Conservation (phyloP, 139 green algal species). For the Chlamydomonas schloesseri region DNA sequence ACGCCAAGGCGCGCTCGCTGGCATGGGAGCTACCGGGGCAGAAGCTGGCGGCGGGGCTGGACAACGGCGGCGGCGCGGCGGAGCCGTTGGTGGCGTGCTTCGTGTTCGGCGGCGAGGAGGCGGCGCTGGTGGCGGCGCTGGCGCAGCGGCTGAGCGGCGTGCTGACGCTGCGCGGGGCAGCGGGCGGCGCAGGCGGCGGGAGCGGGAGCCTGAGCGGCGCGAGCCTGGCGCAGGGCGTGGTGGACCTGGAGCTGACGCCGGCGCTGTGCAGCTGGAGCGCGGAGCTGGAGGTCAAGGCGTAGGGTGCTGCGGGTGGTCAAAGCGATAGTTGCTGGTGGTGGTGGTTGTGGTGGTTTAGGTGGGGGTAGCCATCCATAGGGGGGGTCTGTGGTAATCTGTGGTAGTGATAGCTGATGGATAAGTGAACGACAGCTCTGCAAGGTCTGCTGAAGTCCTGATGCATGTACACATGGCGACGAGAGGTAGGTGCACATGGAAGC, state of each 20-base stretch:
- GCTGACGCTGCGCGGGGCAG: background rate
- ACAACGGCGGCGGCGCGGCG: background rate
- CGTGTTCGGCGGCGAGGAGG: background rate
- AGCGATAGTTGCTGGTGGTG: too few species aligned
- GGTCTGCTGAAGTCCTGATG: too few species aligned
- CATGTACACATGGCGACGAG: too few species aligned
- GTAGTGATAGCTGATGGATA: too few species aligned
- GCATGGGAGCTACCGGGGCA: background rate
- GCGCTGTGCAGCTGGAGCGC: conserved; percentile 19
- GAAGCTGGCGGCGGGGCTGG: background rate
- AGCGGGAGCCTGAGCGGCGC: conserved; percentile 18
- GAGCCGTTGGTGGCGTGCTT: conserved; percentile 19
- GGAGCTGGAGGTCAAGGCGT: conserved; percentile 2
- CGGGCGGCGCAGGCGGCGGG: background rate
- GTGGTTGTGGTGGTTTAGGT: background rate
- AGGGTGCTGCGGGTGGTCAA: too few species aligned
- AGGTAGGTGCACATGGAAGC: too few species aligned
- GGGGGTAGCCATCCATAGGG: background rate
- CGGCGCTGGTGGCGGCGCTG: background rate
- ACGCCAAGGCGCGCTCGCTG: background rate
- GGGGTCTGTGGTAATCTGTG: too few species aligned
- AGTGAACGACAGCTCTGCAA: too few species aligned
- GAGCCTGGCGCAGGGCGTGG: conserved; percentile 27
- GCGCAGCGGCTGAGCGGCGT: background rate
- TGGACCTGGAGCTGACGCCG: conserved; percentile 24